A percentile compares a stretch with the other conserved stretches of the same genome.
These are phyloP conservation scores for Trichoderma gracile DNA, from an alignment of 2,329 filamentous ascomycete species.

Conservation along the genomic window DNA sequence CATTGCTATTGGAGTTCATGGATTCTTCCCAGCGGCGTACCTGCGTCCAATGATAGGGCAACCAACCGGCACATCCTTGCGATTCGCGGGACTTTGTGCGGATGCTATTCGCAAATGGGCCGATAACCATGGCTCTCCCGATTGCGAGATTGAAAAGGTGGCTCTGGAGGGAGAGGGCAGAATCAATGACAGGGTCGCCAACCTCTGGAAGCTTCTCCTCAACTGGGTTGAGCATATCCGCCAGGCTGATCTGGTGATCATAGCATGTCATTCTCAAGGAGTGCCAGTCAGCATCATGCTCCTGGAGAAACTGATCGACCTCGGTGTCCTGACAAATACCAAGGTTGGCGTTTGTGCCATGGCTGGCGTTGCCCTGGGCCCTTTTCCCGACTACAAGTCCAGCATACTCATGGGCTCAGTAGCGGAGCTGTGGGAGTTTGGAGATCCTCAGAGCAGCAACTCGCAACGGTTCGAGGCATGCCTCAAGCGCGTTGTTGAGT, in stretches of 20 bases:
- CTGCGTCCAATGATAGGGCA: conserved; percentile 91
- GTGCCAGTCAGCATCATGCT: conserved; percentile 93
- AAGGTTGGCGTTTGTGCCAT: conserved; percentile 84
- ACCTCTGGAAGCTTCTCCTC: conserved; percentile 89
- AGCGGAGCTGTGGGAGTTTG: conserved; percentile 94
- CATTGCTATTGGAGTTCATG: conserved; percentile 90
- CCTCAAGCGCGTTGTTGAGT: conserved; percentile 70
- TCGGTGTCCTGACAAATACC: conserved; percentile 76
- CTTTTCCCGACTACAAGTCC: conserved; percentile 89
- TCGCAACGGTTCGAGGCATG: conserved; percentile 79
- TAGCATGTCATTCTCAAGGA: conserved; percentile 95
- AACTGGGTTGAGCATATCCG: conserved; percentile 94
- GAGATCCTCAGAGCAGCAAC: conserved; percentile 75
- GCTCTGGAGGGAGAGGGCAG: conserved; percentile 93
- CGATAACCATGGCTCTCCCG: conserved; percentile 67
- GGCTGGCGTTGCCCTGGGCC: conserved; percentile 91
- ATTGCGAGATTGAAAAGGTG: conserved; percentile 87
- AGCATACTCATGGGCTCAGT: conserved; percentile 86
- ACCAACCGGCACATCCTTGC: conserved; percentile 90
- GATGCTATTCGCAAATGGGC: conserved; percentile 83
- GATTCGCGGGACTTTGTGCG: conserved; percentile 85
- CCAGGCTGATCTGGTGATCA: conserved; percentile 80
- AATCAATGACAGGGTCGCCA: conserved; percentile 84
- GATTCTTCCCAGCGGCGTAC: conserved; percentile 84
- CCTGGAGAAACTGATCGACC: conserved; percentile 85